phyloP scores from a whole-genome alignment of 2,329 filamentous ascomycete genomes.

The Pezicula carpinea region DNA sequence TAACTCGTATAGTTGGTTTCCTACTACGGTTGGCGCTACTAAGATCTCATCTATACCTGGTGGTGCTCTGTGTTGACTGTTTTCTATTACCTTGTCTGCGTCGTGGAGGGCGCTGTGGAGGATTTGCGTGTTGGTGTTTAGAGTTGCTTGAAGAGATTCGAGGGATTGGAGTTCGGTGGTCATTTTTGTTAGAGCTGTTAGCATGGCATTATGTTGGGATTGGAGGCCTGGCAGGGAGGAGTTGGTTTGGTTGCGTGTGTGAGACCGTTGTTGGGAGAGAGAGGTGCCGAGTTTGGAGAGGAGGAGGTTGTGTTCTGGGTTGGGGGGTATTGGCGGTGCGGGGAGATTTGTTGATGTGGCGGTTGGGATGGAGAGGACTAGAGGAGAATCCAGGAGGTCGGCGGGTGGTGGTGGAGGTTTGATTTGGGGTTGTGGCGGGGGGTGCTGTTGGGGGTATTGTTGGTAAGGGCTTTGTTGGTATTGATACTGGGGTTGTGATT shows the following conservation, averaged over 20 bases:
- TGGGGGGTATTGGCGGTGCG: slow-evolving; percentile 85
- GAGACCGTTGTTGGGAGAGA: slow-evolving; percentile 64
- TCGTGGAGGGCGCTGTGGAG: slow-evolving; percentile 72
- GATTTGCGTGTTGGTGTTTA: slow-evolving; percentile 74
- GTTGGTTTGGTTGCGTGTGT: slow-evolving; percentile 66
- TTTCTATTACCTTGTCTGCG: slow-evolving; percentile 73
- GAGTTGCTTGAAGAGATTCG: slow-evolving; percentile 62
- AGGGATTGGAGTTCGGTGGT: slow-evolving; percentile 71
- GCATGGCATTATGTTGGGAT: slow-evolving; percentile 75
- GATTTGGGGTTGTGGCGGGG: slow-evolving; percentile 30
- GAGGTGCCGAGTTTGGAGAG: slow-evolving; percentile 70
- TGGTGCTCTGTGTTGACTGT: slow-evolving; percentile 62
- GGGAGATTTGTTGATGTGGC: slow-evolving; percentile 42
- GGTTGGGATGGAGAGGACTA: slow-evolving; percentile 45
- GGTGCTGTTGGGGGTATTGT: slow-evolving; percentile 24
- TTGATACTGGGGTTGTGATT: slow-evolving; percentile 24
- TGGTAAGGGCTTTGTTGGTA: slow-evolving; percentile 22
- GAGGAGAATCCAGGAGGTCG: slow-evolving; percentile 51
- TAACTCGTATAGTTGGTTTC: slow-evolving; percentile 84
- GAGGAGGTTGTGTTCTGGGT: slow-evolving; percentile 90
- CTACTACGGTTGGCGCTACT: slow-evolving; percentile 89
- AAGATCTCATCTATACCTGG: slow-evolving; percentile 86
- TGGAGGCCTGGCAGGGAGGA: slow-evolving; percentile 70
- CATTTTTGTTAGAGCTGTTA: slow-evolving; percentile 62
- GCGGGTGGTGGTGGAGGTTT: slow-evolving; percentile 28